Evolutionary conservation across 1,284 basidiomycete species (phyloP).

Genomic region (Cutaneotrichosporon sp.): DNA sequence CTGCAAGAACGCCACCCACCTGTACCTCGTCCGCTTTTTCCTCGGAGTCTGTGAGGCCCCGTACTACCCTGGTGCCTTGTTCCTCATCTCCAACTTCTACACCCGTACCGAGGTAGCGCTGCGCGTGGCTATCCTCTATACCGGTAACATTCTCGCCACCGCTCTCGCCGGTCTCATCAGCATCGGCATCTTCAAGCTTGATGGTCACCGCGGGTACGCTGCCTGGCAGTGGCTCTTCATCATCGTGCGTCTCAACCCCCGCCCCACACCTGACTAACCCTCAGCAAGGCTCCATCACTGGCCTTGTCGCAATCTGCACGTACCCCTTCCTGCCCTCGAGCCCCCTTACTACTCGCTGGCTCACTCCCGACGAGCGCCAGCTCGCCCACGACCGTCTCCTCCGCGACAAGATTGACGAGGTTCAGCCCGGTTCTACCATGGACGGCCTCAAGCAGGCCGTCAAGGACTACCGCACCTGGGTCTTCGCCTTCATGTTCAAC

Average conservation of each 20-base stretch:
- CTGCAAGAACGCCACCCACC: constrained; percentile 34
- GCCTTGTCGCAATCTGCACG: constrained; percentile 19
- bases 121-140: constrained; percentile 46
- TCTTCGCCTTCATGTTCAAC: constrained; percentile 36
- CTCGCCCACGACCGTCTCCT: constrained; percentile 25
- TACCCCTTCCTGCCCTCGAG: constrained; percentile 24
- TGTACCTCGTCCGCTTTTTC: constrained; percentile 44
- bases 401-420: constrained; percentile 35
- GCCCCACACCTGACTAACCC: background rate
- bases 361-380: constrained; percentile 21
- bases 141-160: constrained; percentile 31
- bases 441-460: constrained; percentile 39
- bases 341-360: constrained; percentile 26
- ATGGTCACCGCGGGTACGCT: constrained; percentile 23
- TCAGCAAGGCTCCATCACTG: constrained; percentile 22
- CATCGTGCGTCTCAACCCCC: constrained; percentile 13
- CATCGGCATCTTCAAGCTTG: constrained; percentile 25
- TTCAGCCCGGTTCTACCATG: constrained; percentile 30
- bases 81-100: constrained; percentile 48
- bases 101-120: constrained; percentile 47
- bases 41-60: constrained; percentile 43
- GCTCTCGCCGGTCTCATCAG: constrained; percentile 31
- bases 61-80: constrained; percentile 46
- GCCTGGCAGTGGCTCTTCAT: constrained; percentile 36
- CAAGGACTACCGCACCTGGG: constrained; percentile 36